phyloP scores from a whole-genome alignment of 345 rosid genomes.

The Lumnitzera littorea region DNA sequence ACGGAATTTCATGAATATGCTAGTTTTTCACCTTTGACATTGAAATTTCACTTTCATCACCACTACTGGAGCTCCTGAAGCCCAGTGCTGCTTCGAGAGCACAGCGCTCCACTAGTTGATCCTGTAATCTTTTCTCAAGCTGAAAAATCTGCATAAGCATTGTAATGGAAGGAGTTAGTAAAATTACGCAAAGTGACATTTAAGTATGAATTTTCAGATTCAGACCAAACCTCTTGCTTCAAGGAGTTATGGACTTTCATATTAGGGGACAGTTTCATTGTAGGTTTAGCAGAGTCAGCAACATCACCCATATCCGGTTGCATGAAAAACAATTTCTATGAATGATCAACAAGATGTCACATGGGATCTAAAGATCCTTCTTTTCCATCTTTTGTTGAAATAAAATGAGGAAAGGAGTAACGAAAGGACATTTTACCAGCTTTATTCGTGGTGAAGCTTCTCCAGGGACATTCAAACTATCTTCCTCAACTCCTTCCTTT shows the following conservation, averaged over 20 bases:
- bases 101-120: slow-evolving; percentile 60
- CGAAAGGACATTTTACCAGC: slow-evolving; percentile 45
- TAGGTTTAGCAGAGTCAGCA: slow-evolving; percentile 28
- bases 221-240: slow-evolving; percentile 67
- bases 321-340: slow-evolving; percentile 6
- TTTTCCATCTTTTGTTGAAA: background rate
- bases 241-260: slow-evolving; percentile 43
- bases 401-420: background rate
- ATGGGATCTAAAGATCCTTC: background rate
- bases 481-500: slow-evolving; percentile 45
- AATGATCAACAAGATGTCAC: background rate
- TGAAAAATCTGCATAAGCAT: slow-evolving; percentile 53
- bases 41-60: slow-evolving; percentile 26
- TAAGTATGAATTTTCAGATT: background rate
- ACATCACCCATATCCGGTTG: slow-evolving; percentile 54
- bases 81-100: slow-evolving; percentile 79
- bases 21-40: slow-evolving; percentile 56
- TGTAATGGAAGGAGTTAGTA: background rate
- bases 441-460: slow-evolving; percentile 52
- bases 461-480: slow-evolving; percentile 25
- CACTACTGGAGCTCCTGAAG: slow-evolving; percentile 35
- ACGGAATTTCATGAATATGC: background rate
- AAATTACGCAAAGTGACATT: background rate
- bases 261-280: slow-evolving; percentile 33
- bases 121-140: slow-evolving; percentile 72